phyloP scores from a whole-genome alignment of 108 stramenopile genomes.

The Discostella stelligeroides region DNA sequence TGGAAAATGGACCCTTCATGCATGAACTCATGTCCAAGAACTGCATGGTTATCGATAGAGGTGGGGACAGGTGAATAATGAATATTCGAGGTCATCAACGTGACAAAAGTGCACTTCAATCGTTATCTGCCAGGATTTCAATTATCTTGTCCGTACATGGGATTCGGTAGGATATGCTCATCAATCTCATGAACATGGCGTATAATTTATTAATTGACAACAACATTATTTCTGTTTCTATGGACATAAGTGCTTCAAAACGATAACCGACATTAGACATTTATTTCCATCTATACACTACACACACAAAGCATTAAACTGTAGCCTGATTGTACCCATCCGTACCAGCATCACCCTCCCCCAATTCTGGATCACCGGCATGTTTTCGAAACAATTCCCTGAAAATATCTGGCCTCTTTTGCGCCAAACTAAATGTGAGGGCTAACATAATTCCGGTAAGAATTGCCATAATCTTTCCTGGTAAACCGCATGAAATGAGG shows the following conservation, averaged over 20 bases:
- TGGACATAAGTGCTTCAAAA: too few relatives aligned
- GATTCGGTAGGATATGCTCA: too few relatives aligned
- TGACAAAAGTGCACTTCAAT: too few relatives aligned
- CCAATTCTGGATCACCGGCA: conserved; percentile 32
- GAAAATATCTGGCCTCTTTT: conserved; percentile 47
- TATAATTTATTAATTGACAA: too few relatives aligned
- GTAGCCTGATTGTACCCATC: conserved; percentile 14
- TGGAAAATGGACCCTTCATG: conserved; percentile 57
- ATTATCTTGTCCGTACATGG: too few relatives aligned
- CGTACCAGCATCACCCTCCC: conserved; percentile 5
- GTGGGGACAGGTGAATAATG: too few relatives aligned
- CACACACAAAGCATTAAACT: background rate
- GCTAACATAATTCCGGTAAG: conserved; percentile 26
- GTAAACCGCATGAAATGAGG: conserved; percentile 10
- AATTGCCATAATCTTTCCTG: conserved; percentile 32
- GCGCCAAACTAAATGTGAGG: conserved; percentile 26
- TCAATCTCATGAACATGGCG: too few relatives aligned
- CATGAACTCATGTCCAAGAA: background rate
- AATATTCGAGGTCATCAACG: too few relatives aligned
- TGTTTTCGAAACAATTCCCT: conserved; percentile 42
- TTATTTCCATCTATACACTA: background rate
- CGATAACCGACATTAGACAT: background rate
- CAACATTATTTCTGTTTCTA: too few relatives aligned
- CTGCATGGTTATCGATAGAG: too few relatives aligned
- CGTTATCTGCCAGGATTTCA: too few relatives aligned